Evolutionary conservation across 306 rosid species (phyloP).

Genomic region (Ochetophila trinervis): DNA sequence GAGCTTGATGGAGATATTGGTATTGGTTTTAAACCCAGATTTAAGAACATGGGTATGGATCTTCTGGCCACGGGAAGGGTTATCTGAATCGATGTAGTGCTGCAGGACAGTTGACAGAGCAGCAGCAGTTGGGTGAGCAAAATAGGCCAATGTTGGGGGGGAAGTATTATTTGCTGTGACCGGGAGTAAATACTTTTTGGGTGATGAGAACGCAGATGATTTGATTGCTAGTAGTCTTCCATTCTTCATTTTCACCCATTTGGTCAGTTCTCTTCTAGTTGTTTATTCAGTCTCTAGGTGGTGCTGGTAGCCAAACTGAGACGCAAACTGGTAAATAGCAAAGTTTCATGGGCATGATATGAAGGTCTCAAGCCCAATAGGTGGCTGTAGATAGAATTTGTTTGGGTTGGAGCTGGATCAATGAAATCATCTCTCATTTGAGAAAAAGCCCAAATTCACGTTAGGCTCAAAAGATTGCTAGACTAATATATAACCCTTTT

Average conservation of each 20-base stretch:
- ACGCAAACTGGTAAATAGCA: too few species aligned
- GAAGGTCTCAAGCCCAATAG: too few species aligned
- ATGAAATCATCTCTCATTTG: too few species aligned
- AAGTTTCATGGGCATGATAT: too few species aligned
- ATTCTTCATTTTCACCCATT: constrained; percentile 32
- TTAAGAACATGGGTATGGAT: constrained; percentile 72
- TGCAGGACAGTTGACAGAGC: constrained; percentile 52
- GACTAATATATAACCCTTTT: too few species aligned
- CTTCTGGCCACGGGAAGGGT: constrained; percentile 67
- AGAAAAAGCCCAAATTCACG: too few species aligned
- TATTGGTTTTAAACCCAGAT: constrained; percentile 69
- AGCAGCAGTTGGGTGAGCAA: constrained; percentile 28
- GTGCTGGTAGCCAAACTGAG: not conserved
- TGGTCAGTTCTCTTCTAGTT: not conserved
- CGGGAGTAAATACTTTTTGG: not conserved
- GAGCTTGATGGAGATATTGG: constrained; percentile 72
- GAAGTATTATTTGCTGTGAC: constrained; percentile 1
- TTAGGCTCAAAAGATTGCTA: too few species aligned
- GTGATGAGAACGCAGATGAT: constrained; percentile 25
- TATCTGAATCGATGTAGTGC: constrained; percentile 62
- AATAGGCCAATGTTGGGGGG: constrained; percentile 24
- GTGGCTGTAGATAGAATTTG: too few species aligned
- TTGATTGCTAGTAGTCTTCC: constrained; percentile 15
- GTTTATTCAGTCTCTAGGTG: not conserved
- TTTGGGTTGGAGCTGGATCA: too few species aligned